These are phyloP conservation scores for Hyphodiscus sp. DNA, from an alignment of 2,329 filamentous ascomycete species.

Conservation along the genomic window DNA sequence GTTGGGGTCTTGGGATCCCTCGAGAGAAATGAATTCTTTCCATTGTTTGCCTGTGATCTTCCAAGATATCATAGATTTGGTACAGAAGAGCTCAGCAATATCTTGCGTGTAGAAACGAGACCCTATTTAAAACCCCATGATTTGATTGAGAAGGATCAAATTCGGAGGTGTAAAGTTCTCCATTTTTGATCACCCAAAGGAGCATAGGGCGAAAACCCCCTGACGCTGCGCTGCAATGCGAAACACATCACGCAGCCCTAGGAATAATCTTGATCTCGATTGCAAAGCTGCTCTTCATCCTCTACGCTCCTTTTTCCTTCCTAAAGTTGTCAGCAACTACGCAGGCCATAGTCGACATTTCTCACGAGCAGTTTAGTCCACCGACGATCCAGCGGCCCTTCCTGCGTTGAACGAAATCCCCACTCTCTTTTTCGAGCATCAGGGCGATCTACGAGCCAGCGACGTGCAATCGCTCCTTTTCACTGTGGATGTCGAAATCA, in stretches of 20 bases:
- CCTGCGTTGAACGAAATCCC: background rate
- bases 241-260: background rate
- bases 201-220: no score
- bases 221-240: no score
- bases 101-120: no score
- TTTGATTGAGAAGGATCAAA: no score
- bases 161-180: no score
- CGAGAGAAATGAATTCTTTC: no score
- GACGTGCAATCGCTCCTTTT: slow-evolving; percentile 13
- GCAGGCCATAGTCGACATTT: slow-evolving; percentile 17
- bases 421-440: slow-evolving; percentile 6
- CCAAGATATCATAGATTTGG: no score
- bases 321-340: slow-evolving; percentile 13
- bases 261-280: background rate
- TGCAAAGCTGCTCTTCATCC: background rate
- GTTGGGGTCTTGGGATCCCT: no score
- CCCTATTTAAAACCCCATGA: no score
- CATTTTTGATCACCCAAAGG: no score
- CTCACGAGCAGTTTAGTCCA: background rate
- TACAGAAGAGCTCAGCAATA: no score
- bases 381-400: background rate
- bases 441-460: slow-evolving; percentile 4
- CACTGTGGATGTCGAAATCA: background rate
- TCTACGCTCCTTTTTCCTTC: slow-evolving; percentile 2
- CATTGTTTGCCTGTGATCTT: no score